Evolutionary conservation across 2,329 filamentous ascomycete genomes (phyloP).

Genomic region (Fusarium protoensiforme): DNA sequence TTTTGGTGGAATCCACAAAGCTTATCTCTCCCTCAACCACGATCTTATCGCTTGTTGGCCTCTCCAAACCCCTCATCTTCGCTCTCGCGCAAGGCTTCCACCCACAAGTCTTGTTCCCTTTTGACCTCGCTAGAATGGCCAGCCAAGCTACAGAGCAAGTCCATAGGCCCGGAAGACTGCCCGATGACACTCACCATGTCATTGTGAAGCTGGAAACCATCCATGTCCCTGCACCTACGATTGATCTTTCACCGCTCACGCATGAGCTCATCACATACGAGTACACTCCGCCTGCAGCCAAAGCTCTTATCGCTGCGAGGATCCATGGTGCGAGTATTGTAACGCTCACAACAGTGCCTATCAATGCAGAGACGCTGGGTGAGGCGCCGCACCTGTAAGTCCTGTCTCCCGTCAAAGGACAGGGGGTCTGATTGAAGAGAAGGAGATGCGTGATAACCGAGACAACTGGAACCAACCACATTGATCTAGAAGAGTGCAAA

Average conservation of each 20-base stretch:
- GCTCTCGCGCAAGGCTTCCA: not conserved
- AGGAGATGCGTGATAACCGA: conserved; percentile 9
- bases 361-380: not conserved
- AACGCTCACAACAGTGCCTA: not conserved
- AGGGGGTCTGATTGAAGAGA: not conserved
- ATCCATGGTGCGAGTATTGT: not conserved
- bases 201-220: conserved; percentile 11
- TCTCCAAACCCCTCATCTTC: not conserved
- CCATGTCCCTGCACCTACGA: not conserved
- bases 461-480: conserved; percentile 1
- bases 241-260: not conserved
- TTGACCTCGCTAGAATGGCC: not conserved
- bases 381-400: conserved; percentile 2
- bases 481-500: conserved; percentile 2
- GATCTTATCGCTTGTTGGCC: not conserved
- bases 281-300: not conserved
- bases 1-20: not conserved
- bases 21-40: not conserved
- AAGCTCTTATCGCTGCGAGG: not conserved
- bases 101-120: not conserved
- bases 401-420: too few species aligned
- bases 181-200: not conserved
- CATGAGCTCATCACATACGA: conserved; percentile 4
- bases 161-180: not conserved
- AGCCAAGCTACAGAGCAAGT: not conserved